Evolutionary conservation across 2,329 filamentous ascomycete genomes (phyloP), one percentile per base, ranked within the genome.

Genomic region (Cladobotryum protrusum): DNA sequence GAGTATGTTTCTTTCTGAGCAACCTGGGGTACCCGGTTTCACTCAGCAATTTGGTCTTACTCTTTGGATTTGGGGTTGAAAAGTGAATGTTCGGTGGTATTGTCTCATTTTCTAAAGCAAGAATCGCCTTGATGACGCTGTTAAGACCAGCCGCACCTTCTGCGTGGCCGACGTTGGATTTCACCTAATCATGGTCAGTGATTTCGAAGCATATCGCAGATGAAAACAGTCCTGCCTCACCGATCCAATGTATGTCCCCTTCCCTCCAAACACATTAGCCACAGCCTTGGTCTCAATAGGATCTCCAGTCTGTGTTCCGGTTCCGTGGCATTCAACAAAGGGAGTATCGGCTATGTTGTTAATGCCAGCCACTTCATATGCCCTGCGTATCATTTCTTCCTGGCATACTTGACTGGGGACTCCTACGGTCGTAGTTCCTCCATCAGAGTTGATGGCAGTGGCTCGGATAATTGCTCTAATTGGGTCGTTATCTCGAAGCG

Each of bases 401-500:
- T 73, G 72, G 1, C 62, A 59, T 0, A 51, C 48, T 0, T 52
- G 45, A 36, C 56, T 73, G 0, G 75, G 76, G 33, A 66, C 59
- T 0, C 69, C 70, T 14, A 76, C 64, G 0, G 69, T 69, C 9
- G 60, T 56, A 0, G 67, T 67, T 2, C 61, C 67, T 3, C 77
- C 78, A 52, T 79, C 73, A 13, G 55, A 58, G 50, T 74, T 74
- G 13, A 59, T 53, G 0, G 60, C 63, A 0, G 68, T 70, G 4
- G 57, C 62, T 0, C 67, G 59, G 18, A 76, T 68, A 2, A 75
- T 62, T 0, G 66, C 65, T 1, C 68, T 59, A 5, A 74, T 60
- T 0, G 69, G 68, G 51, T 79, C 72, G 3, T 70, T 69, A 44
- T 76, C 75, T 2, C 63, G 60, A 4, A 80, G 50, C 0, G 77